Evolutionary conservation across 2,329 filamentous ascomycete species (phyloP).

Genomic region (Fusarium nygamai): DNA sequence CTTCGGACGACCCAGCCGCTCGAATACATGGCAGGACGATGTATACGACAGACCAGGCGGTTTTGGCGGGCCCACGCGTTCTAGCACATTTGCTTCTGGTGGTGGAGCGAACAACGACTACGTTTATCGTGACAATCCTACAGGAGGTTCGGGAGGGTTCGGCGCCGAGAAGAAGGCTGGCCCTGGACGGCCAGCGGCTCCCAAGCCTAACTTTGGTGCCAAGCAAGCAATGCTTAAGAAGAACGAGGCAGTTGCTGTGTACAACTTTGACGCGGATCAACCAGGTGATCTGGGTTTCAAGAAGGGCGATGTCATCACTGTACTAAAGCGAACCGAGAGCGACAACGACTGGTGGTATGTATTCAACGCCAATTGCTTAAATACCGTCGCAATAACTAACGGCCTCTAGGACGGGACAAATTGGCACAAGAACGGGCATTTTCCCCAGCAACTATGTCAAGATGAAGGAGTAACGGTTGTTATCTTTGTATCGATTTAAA

Average conservation of each 20-base stretch:
- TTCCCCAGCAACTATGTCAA: conserved; percentile 88
- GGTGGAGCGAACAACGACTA: conserved; percentile 60
- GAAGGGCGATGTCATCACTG: conserved; percentile 96
- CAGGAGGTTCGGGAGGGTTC: conserved; percentile 31
- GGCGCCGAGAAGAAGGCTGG: conserved; percentile 57
- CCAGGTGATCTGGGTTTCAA: conserved; percentile 94
- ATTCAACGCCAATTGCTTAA: neutral
- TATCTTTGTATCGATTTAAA: conserved; percentile 33
- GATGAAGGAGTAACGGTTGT: conserved; percentile 62
- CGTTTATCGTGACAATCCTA: conserved; percentile 61
- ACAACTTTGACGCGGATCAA: conserved; percentile 94
- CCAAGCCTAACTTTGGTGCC: conserved; percentile 83
- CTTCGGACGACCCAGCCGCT: conserved; percentile 67
- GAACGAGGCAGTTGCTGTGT: conserved; percentile 90
- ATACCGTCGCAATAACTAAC: neutral
- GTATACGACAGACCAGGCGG: conserved; percentile 70
- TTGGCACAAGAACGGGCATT: conserved; percentile 86
- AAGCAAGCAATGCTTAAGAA: conserved; percentile 66
- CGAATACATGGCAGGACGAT: conserved; percentile 80
- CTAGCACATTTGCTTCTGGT: conserved; percentile 60
- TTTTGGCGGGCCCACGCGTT: conserved; percentile 55
- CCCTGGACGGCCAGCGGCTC: conserved; percentile 83
- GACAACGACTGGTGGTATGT: conserved; percentile 93
- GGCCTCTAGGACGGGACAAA: conserved; percentile 78
- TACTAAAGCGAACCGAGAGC: conserved; percentile 92